Evolutionary conservation across 441 rosid species (phyloP), one percentile per base, ranked within the genome.

Genomic region (Eruca vesicaria): DNA sequence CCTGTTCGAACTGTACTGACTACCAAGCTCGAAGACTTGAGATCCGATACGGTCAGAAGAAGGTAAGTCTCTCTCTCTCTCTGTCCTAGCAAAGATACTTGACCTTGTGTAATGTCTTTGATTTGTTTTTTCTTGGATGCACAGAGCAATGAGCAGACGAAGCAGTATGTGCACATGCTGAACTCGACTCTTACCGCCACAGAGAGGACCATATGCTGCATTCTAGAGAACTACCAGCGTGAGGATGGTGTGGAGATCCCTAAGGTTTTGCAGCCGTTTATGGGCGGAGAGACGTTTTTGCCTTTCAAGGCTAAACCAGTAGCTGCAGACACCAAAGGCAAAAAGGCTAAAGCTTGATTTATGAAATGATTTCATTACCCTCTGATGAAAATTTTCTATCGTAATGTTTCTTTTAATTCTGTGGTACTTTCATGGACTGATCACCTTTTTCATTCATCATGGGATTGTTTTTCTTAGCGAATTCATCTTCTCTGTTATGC

Each of bases 121-220:
- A 20, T 9, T 21, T 31, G 14, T 8, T 45, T n/a, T 52, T 14
- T 1, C 6, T 59, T 28, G 31, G 6, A 20, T 67, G 69, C 92
- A n/a, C n/a, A 93, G 99, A 83, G 82, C 83, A 90, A 90, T 74
- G 98, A 92, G 74, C 87, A 87, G 83, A 73, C 82, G 1, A 92
- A 94, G 74, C 97, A 89, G 81, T 90, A 88, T 23, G 95, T 89
- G 63, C 98, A 94, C 82, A 56, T 94, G 81, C 77, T 94, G 82
- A 94, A 94, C 82, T 94, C 98, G 3, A 94, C 98, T 19, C 96
- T 94, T 6, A 83, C 96, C 0, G 99, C 97, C 8, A 94, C 99
- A 0, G 97, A 94, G 85, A 94, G 98, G 84, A 92, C 98, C 14
- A 75, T 94, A 12, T 94, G 96, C 83, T 84, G 92, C 84, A 88